phyloP scores from a whole-genome alignment of 345 rosid genomes.

The Lepidium aucheri region DNA sequence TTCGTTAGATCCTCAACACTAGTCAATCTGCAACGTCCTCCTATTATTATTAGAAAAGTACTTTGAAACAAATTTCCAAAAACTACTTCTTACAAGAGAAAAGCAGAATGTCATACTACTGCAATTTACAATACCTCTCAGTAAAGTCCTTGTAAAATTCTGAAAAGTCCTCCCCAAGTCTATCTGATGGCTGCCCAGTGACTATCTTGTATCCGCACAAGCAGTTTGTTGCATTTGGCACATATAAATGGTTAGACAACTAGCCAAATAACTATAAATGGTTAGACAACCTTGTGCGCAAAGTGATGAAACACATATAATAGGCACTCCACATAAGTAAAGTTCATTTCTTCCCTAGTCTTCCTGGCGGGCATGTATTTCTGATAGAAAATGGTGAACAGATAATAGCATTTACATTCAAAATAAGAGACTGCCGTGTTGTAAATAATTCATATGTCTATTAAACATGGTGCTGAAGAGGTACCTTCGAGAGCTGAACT shows the following conservation, averaged over 20 bases:
- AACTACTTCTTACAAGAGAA: neutral
- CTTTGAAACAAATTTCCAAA: neutral
- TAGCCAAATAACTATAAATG: too few species aligned
- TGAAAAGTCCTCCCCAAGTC: constrained; percentile 93
- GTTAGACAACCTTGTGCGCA: constrained; percentile 67
- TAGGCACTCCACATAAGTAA: constrained; percentile 81
- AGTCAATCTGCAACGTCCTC: constrained; percentile 47
- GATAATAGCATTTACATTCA: neutral
- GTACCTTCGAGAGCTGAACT: constrained; percentile 74
- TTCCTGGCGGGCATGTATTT: constrained; percentile 82
- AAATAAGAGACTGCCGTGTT: neutral
- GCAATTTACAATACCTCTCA: constrained; percentile 48
- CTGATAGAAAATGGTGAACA: constrained; percentile 31
- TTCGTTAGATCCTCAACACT: constrained; percentile 79
- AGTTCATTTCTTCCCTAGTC: constrained; percentile 82
- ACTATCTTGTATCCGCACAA: constrained; percentile 93
- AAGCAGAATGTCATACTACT: neutral
- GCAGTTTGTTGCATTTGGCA: constrained; percentile 86
- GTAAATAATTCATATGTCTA: neutral
- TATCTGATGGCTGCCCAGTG: constrained; percentile 95
- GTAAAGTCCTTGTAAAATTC: constrained; percentile 68
- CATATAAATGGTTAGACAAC: too few species aligned
- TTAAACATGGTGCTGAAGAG: neutral
- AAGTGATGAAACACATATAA: constrained; percentile 72
- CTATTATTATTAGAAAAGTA: neutral